Evolutionary conservation across 306 rosid genomes (phyloP), one percentile per base, ranked within the genome.

Genomic region (Vachellia pachyceras): DNA sequence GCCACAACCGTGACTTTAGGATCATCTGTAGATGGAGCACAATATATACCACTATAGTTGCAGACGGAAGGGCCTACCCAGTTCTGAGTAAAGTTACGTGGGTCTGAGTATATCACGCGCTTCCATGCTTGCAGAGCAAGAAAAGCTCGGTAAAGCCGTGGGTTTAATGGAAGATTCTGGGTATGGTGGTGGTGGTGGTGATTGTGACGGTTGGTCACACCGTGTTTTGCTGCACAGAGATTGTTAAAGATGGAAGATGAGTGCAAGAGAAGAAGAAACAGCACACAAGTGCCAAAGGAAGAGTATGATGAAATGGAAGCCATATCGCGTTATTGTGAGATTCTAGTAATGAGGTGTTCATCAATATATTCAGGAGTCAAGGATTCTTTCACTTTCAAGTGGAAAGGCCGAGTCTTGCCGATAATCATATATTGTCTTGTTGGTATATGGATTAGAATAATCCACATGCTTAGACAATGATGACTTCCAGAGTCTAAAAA

Each of bases 91-190:
- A 50, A 67, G 96, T 93, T 93, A 10, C 60, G 20, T 37, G 99
- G 98, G 83, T 93, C 99, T 0, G 98, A 95, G 79, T 93, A 89
- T 73, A 95, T 93, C 5, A 85, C 94, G 2, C 72, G 81, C 79
- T 90, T 95, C 99, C 97, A 95, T 76, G 97, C 97, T 84, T 91
- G 99, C 44, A 93, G 86, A 0, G 92, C 98, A 80, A 91, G 86
- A 82, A 89, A 93, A 39, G 99, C 94, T 17, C 36, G 87, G 75
- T 87, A 77, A 39, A 95, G 97, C 75, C 85, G 83, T 10, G 90
- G 85, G 85, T 94, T 89, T 20, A 77, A 73, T 10, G 83, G 64
- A 22, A 80, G 65, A 23, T 67, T 65, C 9, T 60, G 85, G 61
- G 40, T 70, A 42, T 76, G 80, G 3, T 70, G 81, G 52, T 23